phyloP scores from a whole-genome alignment of 208 protist genomes.

The Phytomonas sp. region DNA sequence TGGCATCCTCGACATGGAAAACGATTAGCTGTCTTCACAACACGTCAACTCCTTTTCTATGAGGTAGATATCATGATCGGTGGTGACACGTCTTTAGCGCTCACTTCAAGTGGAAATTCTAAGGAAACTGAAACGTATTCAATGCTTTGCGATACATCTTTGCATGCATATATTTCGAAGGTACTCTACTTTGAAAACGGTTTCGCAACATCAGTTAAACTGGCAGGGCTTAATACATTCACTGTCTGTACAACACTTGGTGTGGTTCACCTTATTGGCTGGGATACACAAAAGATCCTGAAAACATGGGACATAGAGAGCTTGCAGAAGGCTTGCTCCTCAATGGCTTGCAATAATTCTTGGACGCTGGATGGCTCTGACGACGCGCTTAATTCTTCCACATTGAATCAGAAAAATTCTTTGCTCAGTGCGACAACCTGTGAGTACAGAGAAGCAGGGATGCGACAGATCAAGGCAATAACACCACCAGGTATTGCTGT shows the following conservation, averaged over 20 bases:
- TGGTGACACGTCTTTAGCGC: conserved; percentile 8
- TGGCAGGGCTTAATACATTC: conserved; percentile 41
- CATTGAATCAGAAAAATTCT: not conserved
- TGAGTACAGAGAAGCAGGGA: not conserved
- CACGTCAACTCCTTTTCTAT: conserved; percentile 48
- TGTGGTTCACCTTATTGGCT: conserved; percentile 53
- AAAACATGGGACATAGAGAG: conserved; percentile 35
- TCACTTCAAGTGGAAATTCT: not conserved
- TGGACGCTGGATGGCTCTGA: not conserved
- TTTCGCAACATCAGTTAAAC: conserved; percentile 22
- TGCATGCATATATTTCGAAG: conserved; percentile 31
- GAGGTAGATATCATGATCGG: conserved; percentile 21
- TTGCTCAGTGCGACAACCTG: not conserved
- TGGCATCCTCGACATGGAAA: conserved; percentile 45
- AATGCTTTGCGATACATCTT: conserved; percentile 19
- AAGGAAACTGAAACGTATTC: not conserved
- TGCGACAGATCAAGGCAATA: not conserved
- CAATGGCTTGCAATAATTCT: not conserved
- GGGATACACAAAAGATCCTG: conserved; percentile 34
- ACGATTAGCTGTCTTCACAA: conserved; percentile 43
- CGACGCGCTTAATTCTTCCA: not conserved
- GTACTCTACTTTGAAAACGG: conserved; percentile 33
- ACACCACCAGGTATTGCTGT: not conserved
- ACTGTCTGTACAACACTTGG: conserved; percentile 54
- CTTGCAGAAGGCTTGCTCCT: conserved; percentile 12